Evolutionary conservation across 1,139 yeast species (phyloP), one percentile per base, ranked within the genome.

Genomic region (Magnusiomyces clavatus): DNA sequence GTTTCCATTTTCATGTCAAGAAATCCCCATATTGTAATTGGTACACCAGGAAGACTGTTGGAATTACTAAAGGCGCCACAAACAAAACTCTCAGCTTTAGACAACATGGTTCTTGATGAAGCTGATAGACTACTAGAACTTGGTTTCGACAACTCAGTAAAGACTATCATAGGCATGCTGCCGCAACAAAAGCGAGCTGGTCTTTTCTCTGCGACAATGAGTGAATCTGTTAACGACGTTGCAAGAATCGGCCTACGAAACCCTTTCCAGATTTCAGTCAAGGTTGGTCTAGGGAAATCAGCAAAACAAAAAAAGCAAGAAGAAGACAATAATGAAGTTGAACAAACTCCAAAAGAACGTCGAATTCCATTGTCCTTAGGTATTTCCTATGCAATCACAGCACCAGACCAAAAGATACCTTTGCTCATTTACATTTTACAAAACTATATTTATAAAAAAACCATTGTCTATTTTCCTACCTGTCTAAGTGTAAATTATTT

Each of bases 171-270:
- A 46, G 76, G 78, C 49, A 69, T 76, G 47, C 71, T 90, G 41
- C 96, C 98, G 0, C 84, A 86, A 61, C 98, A 92, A 69, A 80
- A 96, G 63, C 77, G 98, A 63, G 89, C 96, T 0, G 98, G 98
- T 0, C 72, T 90, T 36, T 90, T 89, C 64, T 87, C 96, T 1
- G 97, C 97, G 1, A 90, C 97, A 0, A 79, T 90, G 46, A 78
- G 87, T 1, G 81, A 87, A 48, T 96, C 96, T 0, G 89, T 69
- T 5, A 61, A 62, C 13, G 66, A 67, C 44, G 60, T 69, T 44
- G 69, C 68, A 2, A 62, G 68, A 16, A 64, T 67, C 0, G 96
- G 97, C 14, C 79, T 90, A 78, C 77, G 95, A 54, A 89, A 90
- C 63, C 97, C 97, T 0, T 95, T 89, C 14, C 84, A 82, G 61